These are phyloP conservation scores for Psidium friedrichsthalianum DNA, from an alignment of 345 rosid genomes.

Conservation along the genomic window DNA sequence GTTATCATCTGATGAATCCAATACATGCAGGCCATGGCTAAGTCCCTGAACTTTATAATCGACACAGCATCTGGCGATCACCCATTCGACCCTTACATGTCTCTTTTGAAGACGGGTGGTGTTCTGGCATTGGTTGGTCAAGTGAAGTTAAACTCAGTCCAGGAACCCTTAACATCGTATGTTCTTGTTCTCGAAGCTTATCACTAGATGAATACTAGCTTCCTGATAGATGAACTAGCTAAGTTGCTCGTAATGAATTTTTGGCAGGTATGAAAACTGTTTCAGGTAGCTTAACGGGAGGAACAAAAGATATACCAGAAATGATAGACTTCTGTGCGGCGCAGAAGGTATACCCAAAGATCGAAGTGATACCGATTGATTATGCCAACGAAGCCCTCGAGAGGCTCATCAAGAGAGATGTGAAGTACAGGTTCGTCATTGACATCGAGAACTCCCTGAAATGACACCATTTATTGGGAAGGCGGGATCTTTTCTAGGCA, in stretches of 20 bases:
- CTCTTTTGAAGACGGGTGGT: constrained; percentile 63
- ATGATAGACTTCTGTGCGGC: constrained; percentile 78
- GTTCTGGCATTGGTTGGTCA: constrained; percentile 53
- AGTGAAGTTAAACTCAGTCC: constrained; percentile 77
- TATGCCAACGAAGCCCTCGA: constrained; percentile 68
- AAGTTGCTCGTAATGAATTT: neutral
- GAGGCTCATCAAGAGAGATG: constrained; percentile 62
- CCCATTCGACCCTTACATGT: constrained; percentile 70
- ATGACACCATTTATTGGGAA: constrained; percentile 5
- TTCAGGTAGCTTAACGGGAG: constrained; percentile 66
- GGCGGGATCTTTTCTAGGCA: neutral
- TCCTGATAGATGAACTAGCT: neutral
- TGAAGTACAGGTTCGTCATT: constrained; percentile 80
- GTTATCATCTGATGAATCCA: neutral
- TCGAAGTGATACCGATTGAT: constrained; percentile 63
- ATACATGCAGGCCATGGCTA: constrained; percentile 38
- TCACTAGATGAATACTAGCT: neutral
- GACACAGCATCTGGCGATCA: constrained; percentile 92
- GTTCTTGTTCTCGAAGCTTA: neutral
- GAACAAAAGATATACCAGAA: constrained; percentile 61
- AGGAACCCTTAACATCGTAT: constrained; percentile 45
- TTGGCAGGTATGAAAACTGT: constrained; percentile 54
- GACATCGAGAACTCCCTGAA: constrained; percentile 65
- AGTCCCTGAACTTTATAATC: constrained; percentile 64
- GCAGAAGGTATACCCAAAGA: constrained; percentile 57